Evolutionary conservation across 1,284 basidiomycete species (phyloP).

Genomic region (Pseudozyma sp.): DNA sequence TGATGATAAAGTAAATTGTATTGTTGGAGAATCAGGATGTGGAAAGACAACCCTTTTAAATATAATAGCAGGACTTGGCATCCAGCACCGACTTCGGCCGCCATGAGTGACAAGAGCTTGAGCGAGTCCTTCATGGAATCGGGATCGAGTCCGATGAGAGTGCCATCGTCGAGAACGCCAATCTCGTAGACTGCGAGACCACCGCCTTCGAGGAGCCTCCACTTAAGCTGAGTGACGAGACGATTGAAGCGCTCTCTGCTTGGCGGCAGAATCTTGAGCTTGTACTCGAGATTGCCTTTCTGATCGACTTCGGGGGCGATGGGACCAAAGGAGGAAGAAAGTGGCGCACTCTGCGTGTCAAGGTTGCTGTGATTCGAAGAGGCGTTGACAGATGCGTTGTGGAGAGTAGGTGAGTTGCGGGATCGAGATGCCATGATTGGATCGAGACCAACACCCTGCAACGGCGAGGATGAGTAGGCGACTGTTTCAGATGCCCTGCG

Average conservation of each 20-base stretch:
- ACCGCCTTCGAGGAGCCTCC: constrained; percentile 66
- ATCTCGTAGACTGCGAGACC: constrained; percentile 67
- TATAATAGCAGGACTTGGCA: constrained; percentile 40
- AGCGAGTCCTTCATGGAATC: constrained; percentile 63
- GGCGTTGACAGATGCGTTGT: background rate
- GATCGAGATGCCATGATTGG: constrained; percentile 33
- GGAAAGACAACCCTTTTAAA: too few species aligned
- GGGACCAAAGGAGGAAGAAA: constrained; percentile 34
- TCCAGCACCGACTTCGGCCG: constrained; percentile 51
- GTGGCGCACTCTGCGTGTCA: constrained; percentile 9
- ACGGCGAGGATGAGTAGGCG: constrained; percentile 35
- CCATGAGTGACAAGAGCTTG: constrained; percentile 59
- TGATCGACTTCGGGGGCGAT: constrained; percentile 65
- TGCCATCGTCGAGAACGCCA: constrained; percentile 67
- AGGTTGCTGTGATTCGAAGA: background rate
- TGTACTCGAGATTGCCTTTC: constrained; percentile 68
- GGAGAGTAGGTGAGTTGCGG: constrained; percentile 26
- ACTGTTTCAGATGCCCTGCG: constrained; percentile 30
- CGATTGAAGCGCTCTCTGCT: constrained; percentile 63
- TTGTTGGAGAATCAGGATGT: too few species aligned
- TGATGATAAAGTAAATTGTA: too few species aligned
- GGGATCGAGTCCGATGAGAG: constrained; percentile 57
- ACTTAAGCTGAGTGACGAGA: constrained; percentile 67
- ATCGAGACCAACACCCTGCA: constrained; percentile 32
- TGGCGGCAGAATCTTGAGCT: constrained; percentile 66